These are phyloP conservation scores for Phytophthora pistaciae DNA, from an alignment of 352 stramenopile species.

Conservation along the genomic window DNA sequence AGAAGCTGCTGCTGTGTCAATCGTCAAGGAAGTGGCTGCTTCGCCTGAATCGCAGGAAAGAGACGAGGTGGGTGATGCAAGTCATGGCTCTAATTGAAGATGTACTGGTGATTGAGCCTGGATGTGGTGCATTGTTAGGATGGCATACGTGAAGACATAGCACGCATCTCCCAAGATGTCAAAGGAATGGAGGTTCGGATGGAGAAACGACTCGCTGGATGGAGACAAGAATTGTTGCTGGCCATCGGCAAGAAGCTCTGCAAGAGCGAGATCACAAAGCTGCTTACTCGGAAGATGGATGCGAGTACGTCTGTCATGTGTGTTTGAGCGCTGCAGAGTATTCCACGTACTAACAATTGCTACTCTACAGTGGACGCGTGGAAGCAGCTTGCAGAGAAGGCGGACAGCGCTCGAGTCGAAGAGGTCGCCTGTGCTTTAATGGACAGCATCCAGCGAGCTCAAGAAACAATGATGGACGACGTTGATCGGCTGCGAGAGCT, in stretches of 20 bases:
- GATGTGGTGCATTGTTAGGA: constrained; percentile 16
- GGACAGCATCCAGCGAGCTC: constrained; percentile 36
- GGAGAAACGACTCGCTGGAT: constrained; percentile 23
- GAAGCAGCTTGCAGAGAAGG: constrained; percentile 53
- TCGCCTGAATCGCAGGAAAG: constrained; percentile 5
- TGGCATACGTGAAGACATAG: constrained; percentile 14
- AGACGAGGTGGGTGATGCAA: constrained; percentile 20
- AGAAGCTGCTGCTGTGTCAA: constrained; percentile 3
- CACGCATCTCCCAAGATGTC: constrained; percentile 14
- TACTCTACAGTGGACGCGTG: constrained; percentile 39
- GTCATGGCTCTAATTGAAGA: neutral
- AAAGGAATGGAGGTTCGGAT: constrained; percentile 29
- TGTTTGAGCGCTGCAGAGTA: neutral
- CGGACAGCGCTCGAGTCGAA: constrained; percentile 38
- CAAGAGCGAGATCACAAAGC: constrained; percentile 42
- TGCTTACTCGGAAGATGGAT: constrained; percentile 55
- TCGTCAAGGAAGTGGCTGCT: constrained; percentile 15
- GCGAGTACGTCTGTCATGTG: constrained; percentile 30
- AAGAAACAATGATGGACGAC: constrained; percentile 36
- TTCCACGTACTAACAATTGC: neutral
- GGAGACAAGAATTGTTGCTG: constrained; percentile 32
- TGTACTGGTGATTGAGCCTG: neutral
- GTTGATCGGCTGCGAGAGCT: constrained; percentile 29
- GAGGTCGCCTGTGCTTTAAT: constrained; percentile 35
- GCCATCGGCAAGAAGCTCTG: constrained; percentile 31